These are phyloP conservation scores for Oryza nivara DNA, from an alignment of 176 grass and related monocot genomes.

Conservation along the genomic window DNA sequence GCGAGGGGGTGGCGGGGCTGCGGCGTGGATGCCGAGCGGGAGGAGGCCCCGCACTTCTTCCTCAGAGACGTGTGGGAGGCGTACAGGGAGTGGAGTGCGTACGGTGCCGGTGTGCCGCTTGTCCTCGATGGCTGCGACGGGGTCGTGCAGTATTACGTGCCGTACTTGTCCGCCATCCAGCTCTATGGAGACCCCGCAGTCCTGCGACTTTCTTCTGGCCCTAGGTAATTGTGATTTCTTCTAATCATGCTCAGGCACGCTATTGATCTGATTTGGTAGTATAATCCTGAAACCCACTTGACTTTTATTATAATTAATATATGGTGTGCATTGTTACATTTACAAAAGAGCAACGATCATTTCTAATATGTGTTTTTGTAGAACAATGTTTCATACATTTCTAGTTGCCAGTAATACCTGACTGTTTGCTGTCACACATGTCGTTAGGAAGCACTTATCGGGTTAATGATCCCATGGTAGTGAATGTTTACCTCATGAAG, in stretches of 20 bases:
- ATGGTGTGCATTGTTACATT: background rate
- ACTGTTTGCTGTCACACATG: background rate
- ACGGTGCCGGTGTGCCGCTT: slow-evolving; percentile 50
- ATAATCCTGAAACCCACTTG: background rate
- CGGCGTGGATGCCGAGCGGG: background rate
- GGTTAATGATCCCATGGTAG: background rate
- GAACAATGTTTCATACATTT: background rate
- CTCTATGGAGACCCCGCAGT: slow-evolving; percentile 41
- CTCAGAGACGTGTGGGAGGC: slow-evolving; percentile 53
- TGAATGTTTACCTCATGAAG: slow-evolving; percentile 1
- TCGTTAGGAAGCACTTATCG: background rate
- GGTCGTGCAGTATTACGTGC: slow-evolving; percentile 60
- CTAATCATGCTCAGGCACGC: background rate
- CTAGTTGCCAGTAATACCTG: background rate
- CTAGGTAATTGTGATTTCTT: slow-evolving; percentile 26
- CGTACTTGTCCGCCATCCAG: slow-evolving; percentile 58
- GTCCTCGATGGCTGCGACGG: slow-evolving; percentile 49
- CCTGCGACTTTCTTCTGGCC: background rate
- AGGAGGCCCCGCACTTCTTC: slow-evolving; percentile 37
- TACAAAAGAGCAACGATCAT: background rate
- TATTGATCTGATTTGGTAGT: background rate
- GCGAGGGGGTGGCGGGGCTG: slow-evolving; percentile 11
- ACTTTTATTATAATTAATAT: background rate
- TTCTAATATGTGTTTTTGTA: background rate
- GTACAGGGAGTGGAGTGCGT: slow-evolving; percentile 60